Base-by-base conservation (phyloP, 176 grass and related monocot genomes). In the Cocos nucifera region DNA sequence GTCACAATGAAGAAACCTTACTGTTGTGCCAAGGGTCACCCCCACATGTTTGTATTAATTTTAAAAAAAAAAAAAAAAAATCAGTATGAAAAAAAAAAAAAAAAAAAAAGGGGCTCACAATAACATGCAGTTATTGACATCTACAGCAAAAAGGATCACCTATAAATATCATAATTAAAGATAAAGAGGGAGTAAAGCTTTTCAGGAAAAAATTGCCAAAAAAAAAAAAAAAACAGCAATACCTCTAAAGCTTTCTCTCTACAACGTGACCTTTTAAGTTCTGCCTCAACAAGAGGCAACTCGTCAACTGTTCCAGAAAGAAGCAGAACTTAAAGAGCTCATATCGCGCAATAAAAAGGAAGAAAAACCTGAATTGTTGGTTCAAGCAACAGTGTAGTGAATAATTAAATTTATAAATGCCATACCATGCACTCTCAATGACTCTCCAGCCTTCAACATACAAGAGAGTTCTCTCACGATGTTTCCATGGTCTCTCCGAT, bases 211-310 rank as follows among this genome's bases (percentile, higher is more conserved):
- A 58, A 20, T 14, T 28, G 39, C 7, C 23, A 23, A 61, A 72
- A 3, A 75, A 15, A 65, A 71, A 29, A 17, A 35, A 54, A 51
- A 72, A 56, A 6, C 54, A 77, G 9, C 26, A 44, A 59, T 83
- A 95, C 86, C 91, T 90, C 75, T 0, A 49, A 87, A 77, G 83
- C 80, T 77, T 66, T 85, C 64, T 90, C 80, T 72, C 86, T 95
- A 75, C 86, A 95, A n/a, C 44, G 71, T 51, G 64, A 86, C 68
- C 63, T 82, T 75, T 83, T 78, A 58, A 90, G 58, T 77, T 90
- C 91, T 74, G 62, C 65, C 20, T 90, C 69, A 64, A 95, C 75
- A 77, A 81, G 15, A 10, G 77, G 62, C 68, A 95, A 60, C 66
- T 95, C 91, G 19, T 82, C 86, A 76, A 86, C 86, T 95, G 76